Conservation (phyloP, 148 eudicot genomes). For the Agrostemma githago region DNA sequence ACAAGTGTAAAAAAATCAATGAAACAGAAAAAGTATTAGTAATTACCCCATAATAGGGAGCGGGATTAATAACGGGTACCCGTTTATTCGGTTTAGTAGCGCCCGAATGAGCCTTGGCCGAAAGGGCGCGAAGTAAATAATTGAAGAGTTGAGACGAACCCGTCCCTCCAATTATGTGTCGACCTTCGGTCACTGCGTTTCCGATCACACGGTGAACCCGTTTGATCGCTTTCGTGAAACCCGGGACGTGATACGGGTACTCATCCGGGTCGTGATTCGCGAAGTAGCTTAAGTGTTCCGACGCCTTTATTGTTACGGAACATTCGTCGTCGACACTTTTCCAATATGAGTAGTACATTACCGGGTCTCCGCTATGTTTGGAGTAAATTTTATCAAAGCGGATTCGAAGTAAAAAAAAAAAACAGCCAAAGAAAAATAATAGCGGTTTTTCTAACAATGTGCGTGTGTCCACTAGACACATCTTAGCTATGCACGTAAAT, state of each 20-base stretch:
- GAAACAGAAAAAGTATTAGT: not conserved
- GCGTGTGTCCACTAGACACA: too few species aligned
- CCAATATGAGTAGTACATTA: too few species aligned
- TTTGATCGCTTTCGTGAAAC: conserved; percentile 41
- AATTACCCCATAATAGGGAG: conserved; percentile 62
- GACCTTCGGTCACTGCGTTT: conserved; percentile 41
- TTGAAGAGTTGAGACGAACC: conserved; percentile 62
- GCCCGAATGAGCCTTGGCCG: conserved; percentile 10
- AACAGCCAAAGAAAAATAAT: too few species aligned
- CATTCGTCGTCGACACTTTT: too few species aligned
- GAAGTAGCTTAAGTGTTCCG: too few species aligned
- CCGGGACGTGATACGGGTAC: conserved; percentile 58
- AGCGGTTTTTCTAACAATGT: too few species aligned
- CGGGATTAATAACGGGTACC: conserved; percentile 43
- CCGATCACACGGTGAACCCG: conserved; percentile 43
- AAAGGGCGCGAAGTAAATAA: conserved; percentile 52
- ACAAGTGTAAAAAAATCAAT: not conserved
- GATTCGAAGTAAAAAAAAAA: too few species aligned
- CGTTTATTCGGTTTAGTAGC: conserved; percentile 20
- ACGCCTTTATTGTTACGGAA: too few species aligned
- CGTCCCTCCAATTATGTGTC: conserved; percentile 50
- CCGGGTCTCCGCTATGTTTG: too few species aligned
- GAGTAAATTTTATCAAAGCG: too few species aligned
- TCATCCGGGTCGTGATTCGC: not conserved
- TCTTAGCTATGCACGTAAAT: too few species aligned